Evolutionary conservation across 257 asterid species (phyloP), one percentile per base, ranked within the genome.

Genomic region (Nicotiana paniculata): DNA sequence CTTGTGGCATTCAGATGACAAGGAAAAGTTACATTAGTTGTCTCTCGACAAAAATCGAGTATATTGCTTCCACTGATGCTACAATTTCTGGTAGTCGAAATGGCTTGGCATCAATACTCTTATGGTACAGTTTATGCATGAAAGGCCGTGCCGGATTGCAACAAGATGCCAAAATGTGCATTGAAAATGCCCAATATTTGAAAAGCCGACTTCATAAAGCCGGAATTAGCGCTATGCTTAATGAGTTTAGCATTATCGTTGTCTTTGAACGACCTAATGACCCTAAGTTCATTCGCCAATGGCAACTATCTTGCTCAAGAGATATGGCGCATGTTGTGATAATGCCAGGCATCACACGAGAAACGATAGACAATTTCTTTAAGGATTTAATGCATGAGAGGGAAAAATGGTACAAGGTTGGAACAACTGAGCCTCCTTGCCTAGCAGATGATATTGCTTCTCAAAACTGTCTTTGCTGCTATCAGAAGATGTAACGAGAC

Each of bases 281-380:
- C 9, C 59, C 13, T 3, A 48, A 84, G 21, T 74, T 80, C 37
- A 62, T 80, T 80, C 68, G 62, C 2, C 48, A 9, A 5, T 84
- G 86, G 84, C 81, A 84, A 26, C 37, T 84, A 15, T 70, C 77
- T 79, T 80, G 83, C 16, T 26, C 48, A 43, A 75, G 69, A 4
- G 46, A 63, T 54, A 54, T 84, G 83, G 70, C 84, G 11, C 86
- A 84, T 62, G 24, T 72, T 59, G 68, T 61, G 18, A 81, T 80
- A 66, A 28, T 43, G 51, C 51, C 51, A 43, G 3, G 51, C 11
- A 43, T 43, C 11, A 43, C 11, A 2, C 8, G 51, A 43, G 51
- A 43, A 43, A 43, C 11, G 51, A 43, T 43, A 43, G 51, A 43
- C 51, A 43, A 43, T 43, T 43, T 43, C 11, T 43, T 43, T 3